Conservation (phyloP, 2,329 filamentous ascomycete species). For the Nothophaeocryptopus gaeumannii region DNA sequence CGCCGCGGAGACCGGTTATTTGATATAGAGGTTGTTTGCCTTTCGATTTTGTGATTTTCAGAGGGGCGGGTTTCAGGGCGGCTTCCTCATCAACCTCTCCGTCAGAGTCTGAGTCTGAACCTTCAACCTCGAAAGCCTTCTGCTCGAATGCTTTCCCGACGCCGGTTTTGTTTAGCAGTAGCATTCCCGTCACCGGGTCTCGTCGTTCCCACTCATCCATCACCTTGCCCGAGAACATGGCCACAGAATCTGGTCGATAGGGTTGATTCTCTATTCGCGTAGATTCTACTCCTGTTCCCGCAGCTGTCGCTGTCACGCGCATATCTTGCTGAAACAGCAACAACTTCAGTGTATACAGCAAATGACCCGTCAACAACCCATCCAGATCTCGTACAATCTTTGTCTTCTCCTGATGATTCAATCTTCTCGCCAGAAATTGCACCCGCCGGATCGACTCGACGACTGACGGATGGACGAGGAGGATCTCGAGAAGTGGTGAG, state of each 20-base stretch:
- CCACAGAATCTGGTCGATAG: background rate
- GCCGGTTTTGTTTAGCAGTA: background rate
- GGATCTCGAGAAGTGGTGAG: constrained; percentile 1
- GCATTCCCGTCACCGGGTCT: background rate
- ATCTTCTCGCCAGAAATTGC: background rate
- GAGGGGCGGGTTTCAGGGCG: too few relatives aligned
- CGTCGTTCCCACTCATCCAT: background rate
- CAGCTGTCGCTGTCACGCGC: constrained; percentile 1
- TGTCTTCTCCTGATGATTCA: constrained; percentile 2
- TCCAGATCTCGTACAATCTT: background rate
- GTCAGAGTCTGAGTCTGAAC: too few relatives aligned
- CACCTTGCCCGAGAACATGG: background rate
- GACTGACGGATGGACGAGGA: constrained; percentile 7
- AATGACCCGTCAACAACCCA: background rate
- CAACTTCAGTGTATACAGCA: constrained; percentile 1
- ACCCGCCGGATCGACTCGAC: constrained; percentile 1
- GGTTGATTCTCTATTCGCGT: background rate
- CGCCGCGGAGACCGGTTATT: constrained; percentile 8
- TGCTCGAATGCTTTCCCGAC: background rate
- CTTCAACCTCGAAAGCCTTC: constrained; percentile 1
- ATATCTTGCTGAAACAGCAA: constrained; percentile 2
- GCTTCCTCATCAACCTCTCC: too few relatives aligned
- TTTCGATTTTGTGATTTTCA: background rate
- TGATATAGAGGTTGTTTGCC: background rate
- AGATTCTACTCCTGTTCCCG: constrained; percentile 2